Percentiles rank a stretch among this genome's conserved stretches.
These are phyloP conservation scores for Cytospora mali DNA, from an alignment of 2,329 filamentous ascomycete species.

Conservation along the genomic window DNA sequence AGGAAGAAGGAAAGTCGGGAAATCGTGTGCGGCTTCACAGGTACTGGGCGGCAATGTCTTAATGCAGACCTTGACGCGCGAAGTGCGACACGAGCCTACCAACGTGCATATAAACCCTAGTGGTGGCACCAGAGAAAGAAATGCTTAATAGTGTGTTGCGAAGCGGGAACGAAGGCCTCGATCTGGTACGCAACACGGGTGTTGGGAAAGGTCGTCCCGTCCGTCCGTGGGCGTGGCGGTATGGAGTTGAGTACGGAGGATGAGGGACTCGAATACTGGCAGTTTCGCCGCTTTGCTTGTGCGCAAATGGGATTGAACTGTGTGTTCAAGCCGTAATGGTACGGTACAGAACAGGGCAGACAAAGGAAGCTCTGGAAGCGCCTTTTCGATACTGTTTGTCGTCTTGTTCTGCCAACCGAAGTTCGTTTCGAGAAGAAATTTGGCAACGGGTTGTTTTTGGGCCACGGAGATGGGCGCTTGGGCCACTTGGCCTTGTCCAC, in stretches of 20 bases:
- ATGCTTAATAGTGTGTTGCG: not conserved
- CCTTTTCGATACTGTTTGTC: slow-evolving; percentile 2
- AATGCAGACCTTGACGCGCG: slow-evolving; percentile 6
- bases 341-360: slow-evolving; percentile 4
- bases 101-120: slow-evolving; percentile 13
- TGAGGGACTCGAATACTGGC: not conserved
- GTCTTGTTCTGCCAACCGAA: slow-evolving; percentile 1
- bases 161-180: not conserved
- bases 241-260: not conserved
- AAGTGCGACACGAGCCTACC: slow-evolving; percentile 21
- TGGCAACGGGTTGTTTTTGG: slow-evolving; percentile 8
- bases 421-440: slow-evolving; percentile 14
- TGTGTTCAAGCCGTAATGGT: not conserved
- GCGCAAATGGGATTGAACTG: not conserved
- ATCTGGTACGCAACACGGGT: not conserved
- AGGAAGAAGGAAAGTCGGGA: slow-evolving; percentile 3
- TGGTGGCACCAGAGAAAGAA: slow-evolving; percentile 9
- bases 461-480: slow-evolving; percentile 14
- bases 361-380: slow-evolving; percentile 10
- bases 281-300: not conserved
- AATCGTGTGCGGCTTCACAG: not conserved
- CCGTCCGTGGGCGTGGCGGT: not conserved
- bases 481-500: slow-evolving; percentile 7
- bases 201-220: not conserved
- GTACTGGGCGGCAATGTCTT: not conserved